Conservation (phyloP, 176 grass and related monocot genomes). For the Paspalum vaginatum region DNA sequence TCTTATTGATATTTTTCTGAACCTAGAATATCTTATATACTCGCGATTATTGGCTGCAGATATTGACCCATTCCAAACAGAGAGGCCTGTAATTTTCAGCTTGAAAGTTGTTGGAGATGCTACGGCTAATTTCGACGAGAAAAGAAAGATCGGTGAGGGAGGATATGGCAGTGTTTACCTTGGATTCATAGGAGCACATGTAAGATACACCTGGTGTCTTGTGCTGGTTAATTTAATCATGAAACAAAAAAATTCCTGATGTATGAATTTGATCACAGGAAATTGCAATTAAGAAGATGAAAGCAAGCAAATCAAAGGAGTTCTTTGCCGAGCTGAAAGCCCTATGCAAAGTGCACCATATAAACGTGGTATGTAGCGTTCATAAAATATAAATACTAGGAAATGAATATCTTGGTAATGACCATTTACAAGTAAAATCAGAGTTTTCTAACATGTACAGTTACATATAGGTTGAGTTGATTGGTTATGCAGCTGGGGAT, state of each 20-base stretch:
- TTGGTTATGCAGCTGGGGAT: slow-evolving; percentile 68
- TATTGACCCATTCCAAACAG: slow-evolving; percentile 52
- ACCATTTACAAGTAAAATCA: not conserved
- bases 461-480: slow-evolving; percentile 69
- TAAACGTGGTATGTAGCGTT: slow-evolving; percentile 59
- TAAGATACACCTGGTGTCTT: slow-evolving; percentile 33
- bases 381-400: not conserved
- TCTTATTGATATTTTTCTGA: slow-evolving; percentile 3
- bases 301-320: slow-evolving; percentile 72
- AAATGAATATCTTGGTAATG: slow-evolving; percentile 10
- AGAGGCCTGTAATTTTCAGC: slow-evolving; percentile 66
- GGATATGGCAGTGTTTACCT: slow-evolving; percentile 74
- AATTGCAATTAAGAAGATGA: slow-evolving; percentile 82
- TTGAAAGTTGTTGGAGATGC: slow-evolving; percentile 54
- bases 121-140: slow-evolving; percentile 57
- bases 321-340: slow-evolving; percentile 77
- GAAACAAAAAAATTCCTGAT: slow-evolving; percentile 8
- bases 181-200: slow-evolving; percentile 55
- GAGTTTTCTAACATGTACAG: not conserved
- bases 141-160: slow-evolving; percentile 77
- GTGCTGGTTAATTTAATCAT: slow-evolving; percentile 10
- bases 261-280: slow-evolving; percentile 42
- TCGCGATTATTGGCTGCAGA: slow-evolving; percentile 42
- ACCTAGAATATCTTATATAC: slow-evolving; percentile 17
- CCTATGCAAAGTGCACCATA: slow-evolving; percentile 81